Evolutionary conservation across 1,284 basidiomycete species (phyloP), one percentile per base, ranked within the genome.

Genomic region (Chondrostereum purpureum): DNA sequence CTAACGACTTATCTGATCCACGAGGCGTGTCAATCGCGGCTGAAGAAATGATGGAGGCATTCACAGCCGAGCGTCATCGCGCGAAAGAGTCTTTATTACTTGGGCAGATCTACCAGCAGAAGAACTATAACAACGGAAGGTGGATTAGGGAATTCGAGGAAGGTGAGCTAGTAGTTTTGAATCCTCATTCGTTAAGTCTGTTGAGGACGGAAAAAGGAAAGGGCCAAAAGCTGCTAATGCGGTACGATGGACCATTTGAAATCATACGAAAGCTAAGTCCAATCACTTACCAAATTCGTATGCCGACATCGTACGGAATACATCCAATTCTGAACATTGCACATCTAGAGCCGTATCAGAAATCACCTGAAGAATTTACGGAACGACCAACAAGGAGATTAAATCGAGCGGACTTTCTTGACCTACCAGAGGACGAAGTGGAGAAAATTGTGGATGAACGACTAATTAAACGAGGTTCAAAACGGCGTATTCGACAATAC

Each of bases 91-190:
- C 59, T 1, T 19, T 61, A 2, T 39, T 50, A 4, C 24, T 61
- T 8, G 47, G 50, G 10, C 58, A 61, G 44, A 27, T 46, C 5
- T 47, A 38, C 34, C 58, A 61, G 40, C 40, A 50, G 22, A 38
- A 43, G 6, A 42, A 36, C 2, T 60, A 59, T 42, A 58, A 62
- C 23, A 52, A 58, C 18, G 53, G 52, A 13, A 35, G 49, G 4
- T 24, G 51, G 0, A 4, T n/a, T 0, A 33, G 17, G 1, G 52
- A 60, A 42, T 60, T 56, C 34, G 50, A 61, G n/a, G 55, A 52
- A 42, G 58, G 58, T 14, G 55, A 61, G 35, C 18, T 43, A 3
- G 58, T 60, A 0, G 40, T 62, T 2, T 17, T 62, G 2, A 61
- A 62, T 34, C 51, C 50, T 0, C 49, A 58, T 20, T 48, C 53